Evolutionary conservation across 176 grass and related monocot genomes (phyloP).

Genomic region (Carex cristatella): DNA sequence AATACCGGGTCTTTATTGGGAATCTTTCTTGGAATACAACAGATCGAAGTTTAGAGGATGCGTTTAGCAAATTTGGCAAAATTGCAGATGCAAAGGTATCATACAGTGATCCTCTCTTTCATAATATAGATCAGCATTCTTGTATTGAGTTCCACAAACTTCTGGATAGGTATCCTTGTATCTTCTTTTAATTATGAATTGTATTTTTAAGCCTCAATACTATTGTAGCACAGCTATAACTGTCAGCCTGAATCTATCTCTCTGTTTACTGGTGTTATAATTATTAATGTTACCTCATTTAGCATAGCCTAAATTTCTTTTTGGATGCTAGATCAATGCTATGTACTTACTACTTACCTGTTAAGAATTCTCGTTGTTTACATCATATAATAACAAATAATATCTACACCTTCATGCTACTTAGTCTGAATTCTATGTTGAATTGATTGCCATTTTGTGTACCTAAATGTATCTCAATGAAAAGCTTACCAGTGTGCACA

Average conservation of each 20-base stretch:
- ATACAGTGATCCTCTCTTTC: background rate
- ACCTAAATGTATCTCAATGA: background rate
- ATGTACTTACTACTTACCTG: background rate
- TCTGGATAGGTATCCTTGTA: no score
- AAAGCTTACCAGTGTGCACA: background rate
- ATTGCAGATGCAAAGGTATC: slow-evolving; percentile 83
- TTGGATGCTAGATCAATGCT: background rate
- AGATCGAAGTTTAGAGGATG: slow-evolving; percentile 61
- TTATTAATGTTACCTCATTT: background rate
- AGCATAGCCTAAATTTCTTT: background rate
- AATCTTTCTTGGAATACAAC: slow-evolving; percentile 86
- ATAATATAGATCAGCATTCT: no score
- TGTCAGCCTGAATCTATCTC: background rate
- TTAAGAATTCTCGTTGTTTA: background rate
- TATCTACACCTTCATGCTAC: background rate
- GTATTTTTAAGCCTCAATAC: background rate
- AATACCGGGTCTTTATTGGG: slow-evolving; percentile 91
- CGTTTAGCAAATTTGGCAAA: slow-evolving; percentile 68
- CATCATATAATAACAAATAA: background rate
- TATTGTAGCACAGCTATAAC: background rate
- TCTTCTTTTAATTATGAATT: background rate
- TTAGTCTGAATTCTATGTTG: background rate
- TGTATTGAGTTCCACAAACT: no score
- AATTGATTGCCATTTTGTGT: background rate
- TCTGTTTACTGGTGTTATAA: background rate